Evolutionary conservation across 163 green algal genomes (phyloP), one percentile per base, ranked within the genome.

Genomic region (Botryococcus braunii): DNA sequence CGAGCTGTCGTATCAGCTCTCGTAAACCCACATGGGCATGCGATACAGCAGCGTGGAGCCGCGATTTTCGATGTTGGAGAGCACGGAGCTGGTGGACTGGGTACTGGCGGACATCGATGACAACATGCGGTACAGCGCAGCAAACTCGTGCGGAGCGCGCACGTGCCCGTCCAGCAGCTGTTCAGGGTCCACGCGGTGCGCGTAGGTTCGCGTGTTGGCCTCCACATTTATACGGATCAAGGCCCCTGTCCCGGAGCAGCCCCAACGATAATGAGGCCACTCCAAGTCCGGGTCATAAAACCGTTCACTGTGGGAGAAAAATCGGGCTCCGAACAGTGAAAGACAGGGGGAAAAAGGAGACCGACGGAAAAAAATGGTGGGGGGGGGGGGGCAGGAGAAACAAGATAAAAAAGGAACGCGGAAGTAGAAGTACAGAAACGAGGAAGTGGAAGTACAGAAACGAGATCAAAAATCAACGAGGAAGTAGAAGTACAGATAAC

Each of bases 1-100:
- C n/a, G n/a, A n/a, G n/a, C n/a, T n/a, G n/a, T n/a, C n/a, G n/a
- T n/a, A n/a, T 65, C 35, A 66, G 27, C 49, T 41, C 11, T 68
- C 62, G 40, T 68, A 68, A 21, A 68, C 40, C 65, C 65, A 63
- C 27, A 65, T 57, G 38, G 52, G 52, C 65, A 71, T 71, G 50
- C 65, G 52, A 27, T 64, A 71, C 9, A 63, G 29, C 35, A 63
- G 36, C 29, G 50, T 55, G 65, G 7, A 41, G 37, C 52, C 52
- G 13, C 34, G 49, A 25, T 71, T 35, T 9, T 64, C 52, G 58
- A 49, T n/a, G 58, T 65, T 25, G 7, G 17, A 6, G 9, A 65
- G 17, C 7, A 23, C 31, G 34, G 35, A 25, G 50, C 25, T 27
- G 50, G 11, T 49, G 32, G n/a, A n/a, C n/a, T n/a, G n/a, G n/a